Evolutionary conservation across 768 basidiomycete species (phyloP), one percentile per base, ranked within the genome.

Genomic region (Gautieria morchelliformis): DNA sequence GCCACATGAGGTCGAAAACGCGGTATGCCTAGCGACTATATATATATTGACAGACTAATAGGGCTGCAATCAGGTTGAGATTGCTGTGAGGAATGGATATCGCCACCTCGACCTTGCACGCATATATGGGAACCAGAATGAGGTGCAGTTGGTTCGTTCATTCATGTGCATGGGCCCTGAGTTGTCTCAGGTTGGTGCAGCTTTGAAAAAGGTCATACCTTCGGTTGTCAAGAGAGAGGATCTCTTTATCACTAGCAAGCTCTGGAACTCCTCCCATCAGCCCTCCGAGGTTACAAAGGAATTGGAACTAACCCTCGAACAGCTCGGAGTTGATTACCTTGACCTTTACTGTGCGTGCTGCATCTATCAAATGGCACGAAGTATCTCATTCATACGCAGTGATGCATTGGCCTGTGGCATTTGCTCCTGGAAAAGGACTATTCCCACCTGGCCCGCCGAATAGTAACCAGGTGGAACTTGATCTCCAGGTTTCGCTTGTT

Each of bases 21-120:
- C 86, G 45, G 87, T 88, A 66, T 40, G 74, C 65, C 40, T 24
- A 32, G 41, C 4, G 44, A 45, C n/a, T 19, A 14, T 24, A 22
- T 30, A 10, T 20, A 3, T 24, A 33, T 49, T 37, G 9, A 14
- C 35, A 37, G 14, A 9, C 48, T 30, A 30, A 30, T 30, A 33
- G 22, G 11, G 11, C 42, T 6, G 19, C 3, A n/a, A 45, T 52
- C 59, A 89, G 88, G 86, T 89, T 52, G 85, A 87, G 68, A 74
- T 76, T 62, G 90, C 91, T 30, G 77, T 93, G 35, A 74, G 77
- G 53, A 77, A 78, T 30, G 89, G 89, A 1, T 93, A 92, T 68
- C 77, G 88, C 50, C 91, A 94, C 70, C 80, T 94, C 61, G 91
- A 94, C 69, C 78, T 88, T 19, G 91, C 90, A 3, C 79, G 79